Conservation (phyloP, 257 asterid species). For the Petunia secreta region DNA sequence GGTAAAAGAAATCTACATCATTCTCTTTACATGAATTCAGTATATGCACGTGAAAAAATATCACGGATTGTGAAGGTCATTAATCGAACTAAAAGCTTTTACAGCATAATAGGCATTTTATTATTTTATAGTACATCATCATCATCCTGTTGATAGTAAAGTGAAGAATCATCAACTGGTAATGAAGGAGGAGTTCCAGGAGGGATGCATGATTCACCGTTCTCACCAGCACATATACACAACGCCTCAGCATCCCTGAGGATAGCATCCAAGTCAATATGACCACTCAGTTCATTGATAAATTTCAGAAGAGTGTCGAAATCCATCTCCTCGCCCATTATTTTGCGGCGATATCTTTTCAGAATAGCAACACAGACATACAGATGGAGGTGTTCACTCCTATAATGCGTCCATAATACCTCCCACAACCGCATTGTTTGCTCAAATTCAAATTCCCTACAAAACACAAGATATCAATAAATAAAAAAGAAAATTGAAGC, state of each 20-base stretch:
- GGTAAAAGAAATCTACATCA: neutral
- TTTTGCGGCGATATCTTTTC: conserved; percentile 72
- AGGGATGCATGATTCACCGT: conserved; percentile 85
- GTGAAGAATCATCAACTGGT: conserved; percentile 68
- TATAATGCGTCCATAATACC: conserved; percentile 87
- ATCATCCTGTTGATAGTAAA: conserved; percentile 75
- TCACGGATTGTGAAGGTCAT: neutral
- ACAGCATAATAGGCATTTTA: neutral
- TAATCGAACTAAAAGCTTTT: neutral
- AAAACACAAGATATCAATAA: conserved; percentile 14
- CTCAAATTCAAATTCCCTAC: conserved; percentile 92
- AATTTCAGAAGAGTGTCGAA: conserved; percentile 92
- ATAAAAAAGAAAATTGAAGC: neutral
- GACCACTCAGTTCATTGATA: conserved; percentile 89
- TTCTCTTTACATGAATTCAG: neutral
- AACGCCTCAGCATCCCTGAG: conserved; percentile 94
- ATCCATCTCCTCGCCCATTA: conserved; percentile 90
- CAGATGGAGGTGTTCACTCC: conserved; percentile 90
- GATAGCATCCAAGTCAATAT: conserved; percentile 72
- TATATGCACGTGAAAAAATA: conserved; percentile 17
- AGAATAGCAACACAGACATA: conserved; percentile 85
- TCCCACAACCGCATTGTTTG: conserved; percentile 86
- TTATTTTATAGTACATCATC: conserved; percentile 62
- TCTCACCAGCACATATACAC: conserved; percentile 92
- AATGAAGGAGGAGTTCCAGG: conserved; percentile 99